These are phyloP conservation scores for Aspergillus hortae DNA, from an alignment of 2,329 filamentous ascomycete species.

Conservation along the genomic window DNA sequence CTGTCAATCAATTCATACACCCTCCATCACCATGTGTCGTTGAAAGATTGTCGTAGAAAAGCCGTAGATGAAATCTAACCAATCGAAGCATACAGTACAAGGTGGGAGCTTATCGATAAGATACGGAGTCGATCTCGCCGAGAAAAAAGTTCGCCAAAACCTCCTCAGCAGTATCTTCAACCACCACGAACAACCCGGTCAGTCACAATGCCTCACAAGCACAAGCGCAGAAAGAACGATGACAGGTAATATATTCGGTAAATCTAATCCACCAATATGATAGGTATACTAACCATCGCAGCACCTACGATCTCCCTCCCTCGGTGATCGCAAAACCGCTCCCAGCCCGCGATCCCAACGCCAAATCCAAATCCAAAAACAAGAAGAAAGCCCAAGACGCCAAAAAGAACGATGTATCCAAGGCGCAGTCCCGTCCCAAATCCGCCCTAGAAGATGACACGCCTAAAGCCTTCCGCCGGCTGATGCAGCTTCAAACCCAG, in stretches of 20 bases:
- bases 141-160: constrained; percentile 6
- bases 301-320: constrained; percentile 58
- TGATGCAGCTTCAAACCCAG: constrained; percentile 72
- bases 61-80: no score
- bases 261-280: constrained; percentile 1
- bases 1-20: neutral
- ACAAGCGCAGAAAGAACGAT: constrained; percentile 60
- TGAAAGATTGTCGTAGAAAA: no score
- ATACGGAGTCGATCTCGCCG: neutral
- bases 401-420: constrained; percentile 38
- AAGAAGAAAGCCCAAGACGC: constrained; percentile 31
- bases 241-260: neutral
- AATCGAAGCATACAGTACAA: no score
- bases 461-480: constrained; percentile 77
- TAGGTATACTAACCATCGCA: constrained; percentile 20
- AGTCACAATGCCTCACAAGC: constrained; percentile 75
- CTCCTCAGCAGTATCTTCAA: neutral
- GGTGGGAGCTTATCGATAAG: neutral
- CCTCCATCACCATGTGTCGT: no score
- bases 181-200: neutral
- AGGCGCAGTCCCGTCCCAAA: constrained; percentile 21
- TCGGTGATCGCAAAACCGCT: constrained; percentile 58
- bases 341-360: constrained; percentile 47
- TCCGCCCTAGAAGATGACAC: constrained; percentile 64
- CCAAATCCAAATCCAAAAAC: constrained; percentile 33